Conservation (phyloP, 257 asterid genomes). For the Ophiorrhiza pumila region DNA sequence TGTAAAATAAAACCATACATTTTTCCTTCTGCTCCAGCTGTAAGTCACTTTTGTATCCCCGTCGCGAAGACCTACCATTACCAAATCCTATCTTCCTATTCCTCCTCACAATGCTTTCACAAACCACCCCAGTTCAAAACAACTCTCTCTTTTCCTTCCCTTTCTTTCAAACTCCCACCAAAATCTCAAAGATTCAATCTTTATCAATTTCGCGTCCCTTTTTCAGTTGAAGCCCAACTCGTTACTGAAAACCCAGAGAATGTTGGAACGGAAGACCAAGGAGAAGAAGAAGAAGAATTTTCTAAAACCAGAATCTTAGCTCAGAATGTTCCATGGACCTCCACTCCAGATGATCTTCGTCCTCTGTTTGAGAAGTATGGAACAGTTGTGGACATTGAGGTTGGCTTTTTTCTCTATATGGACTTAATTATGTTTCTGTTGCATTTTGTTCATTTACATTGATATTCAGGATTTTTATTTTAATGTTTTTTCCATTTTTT, state of each 20-base stretch:
- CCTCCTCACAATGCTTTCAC: not conserved
- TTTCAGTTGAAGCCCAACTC: constrained; percentile 27
- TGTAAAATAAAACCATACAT: no score
- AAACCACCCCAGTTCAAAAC: constrained; percentile 10
- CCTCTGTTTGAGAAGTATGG: constrained; percentile 69
- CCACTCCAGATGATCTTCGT: constrained; percentile 62
- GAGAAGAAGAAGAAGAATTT: constrained; percentile 25
- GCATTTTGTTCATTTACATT: not conserved
- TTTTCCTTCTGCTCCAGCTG: no score
- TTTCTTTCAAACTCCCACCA: constrained; percentile 24
- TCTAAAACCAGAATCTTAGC: constrained; percentile 57
- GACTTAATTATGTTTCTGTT: not conserved
- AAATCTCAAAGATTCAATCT: constrained; percentile 32
- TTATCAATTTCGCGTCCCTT: constrained; percentile 29
- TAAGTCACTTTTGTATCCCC: no score
- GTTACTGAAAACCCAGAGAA: constrained; percentile 18
- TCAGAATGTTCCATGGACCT: constrained; percentile 85
- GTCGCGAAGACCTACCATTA: constrained; percentile 16
- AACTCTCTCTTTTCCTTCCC: constrained; percentile 1
- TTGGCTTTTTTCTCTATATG: constrained; percentile 16
- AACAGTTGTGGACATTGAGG: constrained; percentile 71
- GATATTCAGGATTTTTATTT: not conserved
- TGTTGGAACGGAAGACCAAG: constrained; percentile 17
- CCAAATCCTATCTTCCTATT: constrained; percentile 19
- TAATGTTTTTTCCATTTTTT: not conserved